Conservation (phyloP, 2,329 filamentous ascomycete species). For the Neofusicoccum parvum region DNA sequence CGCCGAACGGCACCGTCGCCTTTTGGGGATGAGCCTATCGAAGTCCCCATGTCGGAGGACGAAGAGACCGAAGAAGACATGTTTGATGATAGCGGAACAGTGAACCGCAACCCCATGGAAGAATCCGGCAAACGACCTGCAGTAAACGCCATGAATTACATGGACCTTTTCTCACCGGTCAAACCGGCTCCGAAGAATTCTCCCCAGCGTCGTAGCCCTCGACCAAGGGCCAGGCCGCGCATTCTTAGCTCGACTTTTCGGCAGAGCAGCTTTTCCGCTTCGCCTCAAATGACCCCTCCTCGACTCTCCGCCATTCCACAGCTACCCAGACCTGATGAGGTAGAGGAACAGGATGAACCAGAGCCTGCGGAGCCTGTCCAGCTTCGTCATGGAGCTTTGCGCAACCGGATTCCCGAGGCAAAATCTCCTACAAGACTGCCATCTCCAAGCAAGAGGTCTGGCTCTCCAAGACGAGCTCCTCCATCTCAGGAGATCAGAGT, state of each 20-base stretch:
- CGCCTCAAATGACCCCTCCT: background rate
- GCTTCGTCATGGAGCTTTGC: background rate
- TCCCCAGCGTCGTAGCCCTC: conserved; percentile 15
- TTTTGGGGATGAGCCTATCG: background rate
- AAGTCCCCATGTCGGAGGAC: background rate
- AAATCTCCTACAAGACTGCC: background rate
- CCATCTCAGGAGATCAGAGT: conserved; percentile 1
- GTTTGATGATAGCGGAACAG: conserved; percentile 12
- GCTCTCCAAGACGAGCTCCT: background rate
- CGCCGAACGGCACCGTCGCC: background rate
- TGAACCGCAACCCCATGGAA: conserved; percentile 11
- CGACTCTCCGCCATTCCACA: background rate
- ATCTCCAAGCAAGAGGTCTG: background rate
- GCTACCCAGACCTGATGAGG: background rate
- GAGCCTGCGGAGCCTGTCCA: background rate
- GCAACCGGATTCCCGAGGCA: background rate
- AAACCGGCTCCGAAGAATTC: conserved; percentile 11
- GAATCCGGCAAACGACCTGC: background rate
- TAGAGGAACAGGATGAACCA: background rate
- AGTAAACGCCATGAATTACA: conserved; percentile 8
- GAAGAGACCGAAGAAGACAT: background rate
- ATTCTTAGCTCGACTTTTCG: conserved; percentile 22
- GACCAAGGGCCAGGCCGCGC: conserved; percentile 13
- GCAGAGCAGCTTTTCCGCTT: background rate
- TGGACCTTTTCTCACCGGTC: conserved; percentile 23